Percentiles rank a stretch among this genome's conserved stretches.
Evolutionary conservation across 73 alveolate genomes (phyloP).

Genomic region (Paramecium sonneborni): DNA sequence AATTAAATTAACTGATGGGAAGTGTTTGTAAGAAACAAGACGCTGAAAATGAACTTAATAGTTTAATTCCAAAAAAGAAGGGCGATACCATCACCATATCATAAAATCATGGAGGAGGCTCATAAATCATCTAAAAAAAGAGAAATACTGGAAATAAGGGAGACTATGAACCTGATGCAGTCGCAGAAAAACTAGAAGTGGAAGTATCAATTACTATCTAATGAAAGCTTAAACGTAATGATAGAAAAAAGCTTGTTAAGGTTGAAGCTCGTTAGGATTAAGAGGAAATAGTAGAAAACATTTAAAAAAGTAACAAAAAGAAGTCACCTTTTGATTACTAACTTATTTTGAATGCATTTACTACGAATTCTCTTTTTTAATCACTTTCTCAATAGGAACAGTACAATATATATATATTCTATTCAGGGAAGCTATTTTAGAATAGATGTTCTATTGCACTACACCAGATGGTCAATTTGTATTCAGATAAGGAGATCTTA

Average conservation of each 20-base stretch:
- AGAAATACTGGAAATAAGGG: conserved; percentile 45
- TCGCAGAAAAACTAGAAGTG: conserved; percentile 16
- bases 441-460: conserved; percentile 46
- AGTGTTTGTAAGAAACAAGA: conserved; percentile 56
- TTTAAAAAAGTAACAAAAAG: conserved; percentile 20
- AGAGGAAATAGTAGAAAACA: conserved; percentile 35
- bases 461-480: conserved; percentile 51
- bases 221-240: conserved; percentile 8
- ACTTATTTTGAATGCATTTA: conserved; percentile 20
- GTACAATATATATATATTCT: neutral
- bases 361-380: neutral
- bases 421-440: conserved; percentile 34
- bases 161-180: conserved; percentile 10
- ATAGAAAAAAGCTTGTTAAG: conserved; percentile 27
- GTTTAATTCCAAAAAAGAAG: conserved; percentile 38
- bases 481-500: conserved; percentile 29
- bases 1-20: conserved; percentile 41
- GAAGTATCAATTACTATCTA: neutral
- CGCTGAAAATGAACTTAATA: conserved; percentile 3
- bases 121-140: neutral
- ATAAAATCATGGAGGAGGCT: neutral
- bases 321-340: conserved; percentile 51
- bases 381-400: neutral
- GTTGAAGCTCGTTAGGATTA: conserved; percentile 38
- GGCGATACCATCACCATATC: conserved; percentile 32